Base-by-base conservation (phyloP, 2,329 filamentous ascomycete genomes). In the Myriosclerotinia scirpicola region DNA sequence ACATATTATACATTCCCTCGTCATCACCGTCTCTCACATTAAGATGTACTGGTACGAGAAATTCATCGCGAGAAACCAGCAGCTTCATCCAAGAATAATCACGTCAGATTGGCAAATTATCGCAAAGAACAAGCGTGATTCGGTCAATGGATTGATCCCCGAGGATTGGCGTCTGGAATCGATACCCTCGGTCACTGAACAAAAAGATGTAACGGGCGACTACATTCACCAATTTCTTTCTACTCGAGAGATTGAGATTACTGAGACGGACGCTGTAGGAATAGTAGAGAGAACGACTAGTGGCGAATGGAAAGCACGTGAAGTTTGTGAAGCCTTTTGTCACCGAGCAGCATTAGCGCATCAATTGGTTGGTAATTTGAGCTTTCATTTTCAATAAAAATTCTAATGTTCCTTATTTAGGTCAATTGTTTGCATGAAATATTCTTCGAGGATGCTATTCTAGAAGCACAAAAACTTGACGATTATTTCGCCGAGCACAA, bases 351-450 rank as follows among this genome's bases (percentile, higher is more conserved):
- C 83, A 3, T 79, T 83, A 38, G 83, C 83, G 11, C 84, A 86
- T 72, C 83, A 86, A 74, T 71, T 86, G 72, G 82, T 83, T 76
- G 83, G 60, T 84, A 85, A 83, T 83, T 5, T 20, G 17, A 62
- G 11, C 14, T 5, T 40, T 9, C 4, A 38, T 15, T 3, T 86
- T 85, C 67, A 76, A 83, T 34, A 81, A 22, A 11, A 17, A 52
- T 64, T 55, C 84, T 53, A 81, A 84, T 14, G 11, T 55, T 64
- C 17, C 34, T 34, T 40, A 59, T 53, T 4, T 20, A 85, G 82
- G 85, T 83, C 22, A 87, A 86, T 71, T 87, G 85, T 72, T 77
- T 88, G 4, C 84, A 82, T 17, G 84, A 87, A 68, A 81, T 82
- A 34, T 81, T 87, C 68, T 86, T 86, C 70, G 77, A 82, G 22